phyloP scores from a whole-genome alignment of 805 yeast genomes.

The Candida verbasci region DNA sequence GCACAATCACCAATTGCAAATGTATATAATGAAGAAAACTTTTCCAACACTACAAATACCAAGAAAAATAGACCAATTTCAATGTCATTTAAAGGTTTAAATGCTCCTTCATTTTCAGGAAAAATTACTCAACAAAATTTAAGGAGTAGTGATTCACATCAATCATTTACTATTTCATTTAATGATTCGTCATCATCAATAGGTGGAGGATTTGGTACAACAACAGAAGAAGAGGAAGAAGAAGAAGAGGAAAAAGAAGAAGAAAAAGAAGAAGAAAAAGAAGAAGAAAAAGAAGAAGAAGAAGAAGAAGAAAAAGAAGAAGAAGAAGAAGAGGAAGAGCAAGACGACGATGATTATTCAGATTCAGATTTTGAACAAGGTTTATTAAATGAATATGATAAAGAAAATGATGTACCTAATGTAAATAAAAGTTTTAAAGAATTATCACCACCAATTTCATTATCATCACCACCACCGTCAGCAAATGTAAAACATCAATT shows the following conservation, averaged over 20 bases:
- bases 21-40: constrained; percentile 12
- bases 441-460: neutral
- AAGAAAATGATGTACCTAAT: constrained; percentile 6
- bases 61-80: constrained; percentile 35
- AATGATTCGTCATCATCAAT: constrained; percentile 26
- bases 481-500: constrained; percentile 2
- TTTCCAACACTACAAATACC: no score
- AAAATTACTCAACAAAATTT: constrained; percentile 22
- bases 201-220: constrained; percentile 39
- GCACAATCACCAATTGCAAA: constrained; percentile 8
- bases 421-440: no score
- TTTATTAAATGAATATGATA: constrained; percentile 4
- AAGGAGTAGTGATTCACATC: constrained; percentile 36
- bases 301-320: constrained; percentile 22
- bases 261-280: neutral
- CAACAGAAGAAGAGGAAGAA: constrained; percentile 23
- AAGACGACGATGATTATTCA: constrained; percentile 11
- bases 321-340: constrained; percentile 20
- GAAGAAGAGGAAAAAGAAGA: constrained; percentile 18
- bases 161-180: constrained; percentile 36
- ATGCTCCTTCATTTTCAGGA: constrained; percentile 53
- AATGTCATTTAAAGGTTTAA: constrained; percentile 59
- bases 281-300: constrained; percentile 14
- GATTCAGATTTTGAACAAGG: constrained; percentile 6
- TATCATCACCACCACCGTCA: neutral